Evolutionary conservation across 352 stramenopile genomes (phyloP).

Genomic region (Blastocystis hominis): DNA sequence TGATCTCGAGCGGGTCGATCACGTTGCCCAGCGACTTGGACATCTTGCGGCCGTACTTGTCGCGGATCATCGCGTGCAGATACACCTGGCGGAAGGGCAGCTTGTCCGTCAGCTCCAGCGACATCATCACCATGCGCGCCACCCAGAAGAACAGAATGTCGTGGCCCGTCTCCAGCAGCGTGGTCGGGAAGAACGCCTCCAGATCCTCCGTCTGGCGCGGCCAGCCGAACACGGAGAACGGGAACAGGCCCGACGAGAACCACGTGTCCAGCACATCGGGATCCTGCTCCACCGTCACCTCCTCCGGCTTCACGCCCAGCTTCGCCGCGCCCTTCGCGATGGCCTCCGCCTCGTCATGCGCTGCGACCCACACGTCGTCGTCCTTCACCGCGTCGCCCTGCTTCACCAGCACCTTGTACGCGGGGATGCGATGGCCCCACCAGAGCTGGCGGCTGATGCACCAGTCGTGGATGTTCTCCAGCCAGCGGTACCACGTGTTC

Average conservation of each 20-base stretch:
- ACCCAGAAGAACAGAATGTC: conserved; percentile 99
- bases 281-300: conserved; percentile 82
- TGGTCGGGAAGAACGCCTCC: conserved; percentile 77
- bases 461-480: conserved; percentile 98
- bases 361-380: conserved; percentile 85
- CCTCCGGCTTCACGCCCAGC: conserved; percentile 69
- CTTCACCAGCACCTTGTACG: conserved; percentile 75
- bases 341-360: conserved; percentile 78
- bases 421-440: conserved; percentile 98
- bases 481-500: conserved; percentile 89
- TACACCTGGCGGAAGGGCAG: conserved; percentile 96
- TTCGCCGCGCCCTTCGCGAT: conserved; percentile 64
- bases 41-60: conserved; percentile 98
- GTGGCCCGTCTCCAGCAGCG: conserved; percentile 82
- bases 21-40: conserved; percentile 98
- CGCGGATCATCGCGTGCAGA: conserved; percentile 96
- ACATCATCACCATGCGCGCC: conserved; percentile 98
- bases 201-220: conserved; percentile 72
- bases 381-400: conserved; percentile 62
- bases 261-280: conserved; percentile 98
- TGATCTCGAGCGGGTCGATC: conserved; percentile 95
- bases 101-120: conserved; percentile 85
- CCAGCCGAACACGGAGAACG: conserved; percentile 84
- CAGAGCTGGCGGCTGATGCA: conserved; percentile 96
- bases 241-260: conserved; percentile 94